A percentile compares a stretch with the other conserved stretches of the same genome.
Evolutionary conservation across 2,329 filamentous ascomycete genomes (phyloP).

Genomic region (Cercospora sp.): DNA sequence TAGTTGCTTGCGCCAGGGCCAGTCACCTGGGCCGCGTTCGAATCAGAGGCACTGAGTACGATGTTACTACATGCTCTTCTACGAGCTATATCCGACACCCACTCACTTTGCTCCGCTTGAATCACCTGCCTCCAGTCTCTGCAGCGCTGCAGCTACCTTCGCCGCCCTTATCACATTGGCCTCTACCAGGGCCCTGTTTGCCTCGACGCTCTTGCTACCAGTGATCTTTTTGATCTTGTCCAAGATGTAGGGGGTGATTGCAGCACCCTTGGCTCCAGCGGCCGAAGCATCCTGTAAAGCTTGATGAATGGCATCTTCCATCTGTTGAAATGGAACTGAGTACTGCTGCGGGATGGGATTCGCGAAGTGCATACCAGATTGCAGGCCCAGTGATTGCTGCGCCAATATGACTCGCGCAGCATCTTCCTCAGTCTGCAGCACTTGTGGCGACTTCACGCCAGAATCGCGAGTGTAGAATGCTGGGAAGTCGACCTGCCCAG

Average conservation of each 20-base stretch:
- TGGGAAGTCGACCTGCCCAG: constrained; percentile 76
- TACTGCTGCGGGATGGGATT: constrained; percentile 77
- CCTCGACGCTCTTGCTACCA: constrained; percentile 66
- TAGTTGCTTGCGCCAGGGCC: background rate
- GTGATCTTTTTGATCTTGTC: constrained; percentile 77
- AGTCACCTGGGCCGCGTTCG: background rate
- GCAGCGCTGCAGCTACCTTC: constrained; percentile 63
- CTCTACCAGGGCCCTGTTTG: constrained; percentile 71
- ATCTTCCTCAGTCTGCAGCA: constrained; percentile 73
- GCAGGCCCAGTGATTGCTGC: constrained; percentile 69
- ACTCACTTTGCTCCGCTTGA: constrained; percentile 23
- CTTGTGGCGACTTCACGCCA: constrained; percentile 73
- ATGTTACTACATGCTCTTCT: constrained; percentile 10
- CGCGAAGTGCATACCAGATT: constrained; percentile 81
- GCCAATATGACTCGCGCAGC: constrained; percentile 87
- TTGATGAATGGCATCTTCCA: constrained; percentile 67
- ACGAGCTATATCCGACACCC: background rate
- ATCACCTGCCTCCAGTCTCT: constrained; percentile 52
- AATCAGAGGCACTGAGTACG: background rate
- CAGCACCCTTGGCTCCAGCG: constrained; percentile 68
- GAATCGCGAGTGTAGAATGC: constrained; percentile 92
- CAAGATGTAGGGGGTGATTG: constrained; percentile 83
- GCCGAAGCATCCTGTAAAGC: constrained; percentile 66
- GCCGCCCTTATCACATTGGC: constrained; percentile 67
- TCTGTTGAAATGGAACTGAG: constrained; percentile 69